These are phyloP conservation scores for Scutellaria minor DNA, from an alignment of 257 asterid genomes.

Conservation along the genomic window DNA sequence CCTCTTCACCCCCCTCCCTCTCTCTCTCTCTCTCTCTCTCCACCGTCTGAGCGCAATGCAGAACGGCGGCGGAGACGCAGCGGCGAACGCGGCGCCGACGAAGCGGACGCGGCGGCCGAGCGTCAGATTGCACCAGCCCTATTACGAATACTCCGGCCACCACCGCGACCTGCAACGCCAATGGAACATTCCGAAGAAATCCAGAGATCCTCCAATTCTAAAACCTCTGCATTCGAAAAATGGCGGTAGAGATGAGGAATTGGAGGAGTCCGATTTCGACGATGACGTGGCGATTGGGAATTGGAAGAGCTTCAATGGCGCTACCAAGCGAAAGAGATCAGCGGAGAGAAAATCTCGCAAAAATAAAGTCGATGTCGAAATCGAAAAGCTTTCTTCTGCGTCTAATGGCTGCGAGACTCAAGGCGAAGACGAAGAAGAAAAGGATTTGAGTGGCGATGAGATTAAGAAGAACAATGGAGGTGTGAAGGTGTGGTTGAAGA, in stretches of 20 bases:
- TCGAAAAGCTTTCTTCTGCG: not conserved
- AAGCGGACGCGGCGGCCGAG: conserved; percentile 59
- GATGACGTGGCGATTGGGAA: conserved; percentile 47
- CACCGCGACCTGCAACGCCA: conserved; percentile 41
- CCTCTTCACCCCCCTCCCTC: no score
- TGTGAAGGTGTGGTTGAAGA: conserved; percentile 58
- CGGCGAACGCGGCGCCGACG: conserved; percentile 25
- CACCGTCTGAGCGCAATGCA: conserved; percentile 31
- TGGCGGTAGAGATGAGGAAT: conserved; percentile 24
- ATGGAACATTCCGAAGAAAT: conserved; percentile 37
- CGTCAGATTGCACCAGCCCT: conserved; percentile 53
- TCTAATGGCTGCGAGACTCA: conserved; percentile 29
- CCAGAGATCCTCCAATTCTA: conserved; percentile 34
- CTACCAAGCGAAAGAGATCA: conserved; percentile 31
- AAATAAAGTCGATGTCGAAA: conserved; percentile 22
- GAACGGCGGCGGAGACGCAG: conserved; percentile 31
- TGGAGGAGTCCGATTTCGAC: conserved; percentile 29
- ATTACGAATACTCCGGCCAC: conserved; percentile 40
- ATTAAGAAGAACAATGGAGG: not conserved
- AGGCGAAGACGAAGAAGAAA: not conserved
- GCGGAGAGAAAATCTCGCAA: conserved; percentile 23
- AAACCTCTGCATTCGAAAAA: conserved; percentile 30
- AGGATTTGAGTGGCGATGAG: not conserved
- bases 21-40: no score
- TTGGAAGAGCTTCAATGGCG: conserved; percentile 41